Evolutionary conservation across 352 stramenopile genomes (phyloP).

Genomic region (Globisporangium megalacanthum): DNA sequence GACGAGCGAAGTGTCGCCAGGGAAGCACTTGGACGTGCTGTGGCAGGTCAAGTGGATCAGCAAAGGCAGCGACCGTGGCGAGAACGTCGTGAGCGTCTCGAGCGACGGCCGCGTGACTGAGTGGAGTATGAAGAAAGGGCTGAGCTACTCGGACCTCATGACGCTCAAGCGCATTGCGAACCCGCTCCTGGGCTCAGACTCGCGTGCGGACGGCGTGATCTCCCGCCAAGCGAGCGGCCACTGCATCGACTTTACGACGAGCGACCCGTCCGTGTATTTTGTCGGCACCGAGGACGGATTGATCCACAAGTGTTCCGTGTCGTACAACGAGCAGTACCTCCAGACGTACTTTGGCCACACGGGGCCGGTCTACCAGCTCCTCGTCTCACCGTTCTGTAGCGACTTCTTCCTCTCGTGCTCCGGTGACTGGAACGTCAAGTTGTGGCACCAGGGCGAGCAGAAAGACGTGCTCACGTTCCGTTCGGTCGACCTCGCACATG

Average conservation of each 20-base stretch:
- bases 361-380: constrained; percentile 86
- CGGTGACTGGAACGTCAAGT: constrained; percentile 87
- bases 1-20: constrained; percentile 45
- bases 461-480: constrained; percentile 63
- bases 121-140: constrained; percentile 91
- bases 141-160: constrained; percentile 88
- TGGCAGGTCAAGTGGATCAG: constrained; percentile 92
- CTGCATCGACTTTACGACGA: constrained; percentile 81
- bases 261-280: constrained; percentile 85
- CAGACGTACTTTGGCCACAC: constrained; percentile 87
- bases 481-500: constrained; percentile 71
- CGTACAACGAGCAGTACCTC: constrained; percentile 93
- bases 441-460: constrained; percentile 69
- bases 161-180: constrained; percentile 85
- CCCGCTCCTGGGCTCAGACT: constrained; percentile 53
- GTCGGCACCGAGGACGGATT: constrained; percentile 89
- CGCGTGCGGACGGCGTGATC: constrained; percentile 81
- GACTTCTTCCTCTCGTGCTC: constrained; percentile 87
- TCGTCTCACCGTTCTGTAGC: constrained; percentile 82
- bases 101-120: constrained; percentile 89
- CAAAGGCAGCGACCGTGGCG: constrained; percentile 74
- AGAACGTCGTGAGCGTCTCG: constrained; percentile 89
- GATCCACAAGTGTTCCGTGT: constrained; percentile 90
- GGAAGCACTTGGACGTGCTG: constrained; percentile 88
- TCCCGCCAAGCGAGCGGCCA: constrained; percentile 82